Conservation (phyloP, 176 grass and related monocot species). For the Aegilops bicornis region DNA sequence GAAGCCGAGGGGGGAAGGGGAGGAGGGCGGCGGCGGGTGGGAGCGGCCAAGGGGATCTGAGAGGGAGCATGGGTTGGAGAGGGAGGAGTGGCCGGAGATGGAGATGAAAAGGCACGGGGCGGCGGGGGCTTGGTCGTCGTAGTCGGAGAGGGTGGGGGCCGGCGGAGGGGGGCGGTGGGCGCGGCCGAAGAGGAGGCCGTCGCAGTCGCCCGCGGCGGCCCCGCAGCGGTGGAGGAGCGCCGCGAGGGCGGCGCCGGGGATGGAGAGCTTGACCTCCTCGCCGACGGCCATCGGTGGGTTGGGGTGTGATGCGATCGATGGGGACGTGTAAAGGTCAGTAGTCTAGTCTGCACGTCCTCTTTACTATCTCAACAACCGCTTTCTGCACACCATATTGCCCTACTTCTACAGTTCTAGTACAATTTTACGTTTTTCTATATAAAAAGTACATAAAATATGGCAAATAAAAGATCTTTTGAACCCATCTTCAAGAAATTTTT, state of each 20-base stretch:
- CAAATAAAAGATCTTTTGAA: background rate
- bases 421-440: too few species aligned
- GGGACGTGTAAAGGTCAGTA: background rate
- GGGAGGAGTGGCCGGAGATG: conserved; percentile 51
- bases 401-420: background rate
- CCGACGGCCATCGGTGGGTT: conserved; percentile 28
- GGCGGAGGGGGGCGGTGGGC: conserved; percentile 37
- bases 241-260: conserved; percentile 59
- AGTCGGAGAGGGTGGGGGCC: conserved; percentile 35
- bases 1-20: conserved; percentile 40
- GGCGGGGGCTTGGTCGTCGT: conserved; percentile 7
- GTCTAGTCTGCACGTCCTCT: background rate
- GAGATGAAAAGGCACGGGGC: conserved; percentile 36
- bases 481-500: background rate
- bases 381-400: background rate
- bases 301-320: background rate
- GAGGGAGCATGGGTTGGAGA: conserved; percentile 38
- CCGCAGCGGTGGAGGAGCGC: conserved; percentile 62
- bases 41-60: conserved; percentile 45
- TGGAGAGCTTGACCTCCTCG: conserved; percentile 48
- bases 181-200: conserved; percentile 59
- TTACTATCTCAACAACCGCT: background rate
- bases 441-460: too few species aligned
- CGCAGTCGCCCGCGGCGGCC: conserved; percentile 42
- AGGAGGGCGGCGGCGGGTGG: background rate